Conservation (phyloP, 805 yeast genomes). For the Starmerella gropengiesseri region DNA sequence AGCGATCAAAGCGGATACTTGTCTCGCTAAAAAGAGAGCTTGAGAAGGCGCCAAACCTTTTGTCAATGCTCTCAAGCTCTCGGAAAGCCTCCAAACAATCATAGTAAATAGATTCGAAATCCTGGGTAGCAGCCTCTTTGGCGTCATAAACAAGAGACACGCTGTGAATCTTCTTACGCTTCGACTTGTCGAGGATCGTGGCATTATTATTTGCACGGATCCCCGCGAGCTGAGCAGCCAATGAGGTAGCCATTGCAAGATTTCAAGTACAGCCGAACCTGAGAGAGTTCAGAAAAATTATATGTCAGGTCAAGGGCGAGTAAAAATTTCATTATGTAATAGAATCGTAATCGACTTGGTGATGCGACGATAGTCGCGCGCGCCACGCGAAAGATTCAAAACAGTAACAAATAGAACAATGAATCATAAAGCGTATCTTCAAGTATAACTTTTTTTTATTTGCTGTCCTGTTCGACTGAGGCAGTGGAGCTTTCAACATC, state of each 20-base stretch:
- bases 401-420: no score
- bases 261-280: not conserved
- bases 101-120: conserved; percentile 67
- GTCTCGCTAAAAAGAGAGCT: conserved; percentile 73
- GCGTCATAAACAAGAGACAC: conserved; percentile 80
- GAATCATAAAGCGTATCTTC: no score
- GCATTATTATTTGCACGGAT: conserved; percentile 42
- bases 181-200: conserved; percentile 73
- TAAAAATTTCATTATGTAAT: not conserved
- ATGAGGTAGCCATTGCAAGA: conserved; percentile 32
- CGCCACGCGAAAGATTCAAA: no score
- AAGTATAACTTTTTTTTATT: no score
- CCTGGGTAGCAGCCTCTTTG: conserved; percentile 86
- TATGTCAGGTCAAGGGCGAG: conserved; percentile 5
- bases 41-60: conserved; percentile 60
- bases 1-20: conserved; percentile 67
- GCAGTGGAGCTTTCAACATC: not conserved
- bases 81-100: conserved; percentile 65
- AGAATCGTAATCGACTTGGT: no score
- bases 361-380: no score
- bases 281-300: conserved; percentile 2
- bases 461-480: not conserved
- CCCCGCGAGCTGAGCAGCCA: conserved; percentile 71
- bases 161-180: conserved; percentile 75
- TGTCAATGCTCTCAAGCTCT: conserved; percentile 60